These are phyloP conservation scores for Rugonectria rugulosa DNA, from an alignment of 2,329 filamentous ascomycete species.

Conservation along the genomic window DNA sequence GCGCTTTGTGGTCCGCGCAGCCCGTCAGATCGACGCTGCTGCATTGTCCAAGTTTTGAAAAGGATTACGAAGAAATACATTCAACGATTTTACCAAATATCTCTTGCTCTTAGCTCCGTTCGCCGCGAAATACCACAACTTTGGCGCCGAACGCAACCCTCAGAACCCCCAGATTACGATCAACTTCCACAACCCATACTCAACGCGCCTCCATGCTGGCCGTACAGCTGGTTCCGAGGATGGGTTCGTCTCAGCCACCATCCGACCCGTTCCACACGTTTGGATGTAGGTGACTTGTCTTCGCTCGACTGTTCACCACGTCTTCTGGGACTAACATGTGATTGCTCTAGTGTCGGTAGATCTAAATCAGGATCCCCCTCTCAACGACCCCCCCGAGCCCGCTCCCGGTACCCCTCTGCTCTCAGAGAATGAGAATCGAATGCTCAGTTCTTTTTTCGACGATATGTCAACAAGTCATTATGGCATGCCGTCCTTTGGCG, in stretches of 20 bases:
- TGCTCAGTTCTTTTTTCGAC: constrained; percentile 66
- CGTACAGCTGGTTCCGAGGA: constrained; percentile 60
- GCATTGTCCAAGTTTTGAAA: constrained; percentile 11
- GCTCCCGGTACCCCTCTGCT: constrained; percentile 71
- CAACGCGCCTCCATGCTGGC: constrained; percentile 63
- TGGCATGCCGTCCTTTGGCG: constrained; percentile 57
- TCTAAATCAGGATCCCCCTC: constrained; percentile 53
- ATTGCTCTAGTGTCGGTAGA: constrained; percentile 54
- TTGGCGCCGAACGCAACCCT: not conserved
- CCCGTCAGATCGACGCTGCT: constrained; percentile 2
- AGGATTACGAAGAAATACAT: not conserved
- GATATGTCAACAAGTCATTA: constrained; percentile 60
- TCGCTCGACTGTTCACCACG: not conserved
- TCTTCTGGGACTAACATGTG: constrained; percentile 38
- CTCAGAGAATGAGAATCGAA: constrained; percentile 66
- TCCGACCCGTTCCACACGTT: constrained; percentile 66
- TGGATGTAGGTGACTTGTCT: constrained; percentile 64
- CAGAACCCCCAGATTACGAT: constrained; percentile 5
- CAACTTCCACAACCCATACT: constrained; percentile 19
- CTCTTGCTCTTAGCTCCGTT: not conserved
- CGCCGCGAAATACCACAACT: too few species aligned
- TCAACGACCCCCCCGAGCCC: constrained; percentile 65
- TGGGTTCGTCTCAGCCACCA: constrained; percentile 65
- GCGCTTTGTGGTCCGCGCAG: constrained; percentile 9
- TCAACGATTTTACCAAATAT: not conserved